Percentiles rank a stretch among this genome's conserved stretches.
Evolutionary conservation across 768 basidiomycete genomes (phyloP).

Genomic region (Mycena metata): DNA sequence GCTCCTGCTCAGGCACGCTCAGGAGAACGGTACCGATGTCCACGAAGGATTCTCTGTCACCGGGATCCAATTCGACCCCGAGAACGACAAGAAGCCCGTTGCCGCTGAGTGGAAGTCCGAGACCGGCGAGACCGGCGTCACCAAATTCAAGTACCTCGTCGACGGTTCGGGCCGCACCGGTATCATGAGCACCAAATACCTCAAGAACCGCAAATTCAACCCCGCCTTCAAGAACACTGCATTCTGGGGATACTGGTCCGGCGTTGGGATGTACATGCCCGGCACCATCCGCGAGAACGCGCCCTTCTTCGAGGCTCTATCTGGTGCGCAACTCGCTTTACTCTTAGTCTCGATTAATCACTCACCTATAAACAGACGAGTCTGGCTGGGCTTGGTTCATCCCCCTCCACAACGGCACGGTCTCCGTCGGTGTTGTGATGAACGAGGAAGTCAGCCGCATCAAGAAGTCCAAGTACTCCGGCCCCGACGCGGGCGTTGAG

Average conservation of each 20-base stretch:
- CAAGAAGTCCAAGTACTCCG: slow-evolving; percentile 23
- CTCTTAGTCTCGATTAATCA: too few species aligned
- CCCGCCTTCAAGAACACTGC: slow-evolving; percentile 13
- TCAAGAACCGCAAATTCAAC: slow-evolving; percentile 69
- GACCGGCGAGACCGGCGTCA: too few species aligned
- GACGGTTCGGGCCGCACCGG: slow-evolving; percentile 75
- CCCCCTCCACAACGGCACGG: slow-evolving; percentile 49
- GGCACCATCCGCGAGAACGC: slow-evolving; percentile 51
- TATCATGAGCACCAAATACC: slow-evolving; percentile 71
- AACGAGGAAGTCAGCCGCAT: slow-evolving; percentile 44
- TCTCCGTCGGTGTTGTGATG: slow-evolving; percentile 53
- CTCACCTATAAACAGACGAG: slow-evolving; percentile 46
- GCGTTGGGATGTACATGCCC: slow-evolving; percentile 44
- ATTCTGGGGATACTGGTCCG: slow-evolving; percentile 52
- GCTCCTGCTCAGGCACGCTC: slow-evolving; percentile 67
- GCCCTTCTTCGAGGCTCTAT: slow-evolving; percentile 45
- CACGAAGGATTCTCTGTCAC: slow-evolving; percentile 62
- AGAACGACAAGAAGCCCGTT: too few species aligned
- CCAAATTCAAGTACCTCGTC: slow-evolving; percentile 72
- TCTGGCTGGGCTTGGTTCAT: slow-evolving; percentile 59
- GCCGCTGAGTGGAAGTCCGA: too few species aligned
- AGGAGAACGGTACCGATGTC: slow-evolving; percentile 59
- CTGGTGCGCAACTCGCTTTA: slow-evolving; percentile 37
- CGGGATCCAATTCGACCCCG: too few species aligned
- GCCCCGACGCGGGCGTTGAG: slow-evolving; percentile 29